Percentiles rank a stretch among this genome's conserved stretches.
Evolutionary conservation across 2,329 filamentous ascomycete species (phyloP).

Genomic region (Fusarium ambrosium): DNA sequence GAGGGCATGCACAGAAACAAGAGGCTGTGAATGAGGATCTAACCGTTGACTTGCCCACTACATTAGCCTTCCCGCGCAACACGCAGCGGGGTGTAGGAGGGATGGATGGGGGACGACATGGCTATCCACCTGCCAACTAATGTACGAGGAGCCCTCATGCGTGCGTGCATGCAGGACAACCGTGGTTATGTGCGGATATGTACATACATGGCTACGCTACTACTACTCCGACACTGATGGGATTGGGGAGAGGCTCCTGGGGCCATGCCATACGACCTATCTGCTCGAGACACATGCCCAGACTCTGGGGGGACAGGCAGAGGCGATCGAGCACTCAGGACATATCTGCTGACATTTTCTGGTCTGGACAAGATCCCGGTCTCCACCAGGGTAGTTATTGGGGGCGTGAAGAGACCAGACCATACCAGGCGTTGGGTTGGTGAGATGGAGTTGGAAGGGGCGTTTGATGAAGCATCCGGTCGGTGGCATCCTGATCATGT

Average conservation of each 20-base stretch:
- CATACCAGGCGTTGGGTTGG: neutral
- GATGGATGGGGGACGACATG: slow-evolving; percentile 35
- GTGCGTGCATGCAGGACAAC: slow-evolving; percentile 42
- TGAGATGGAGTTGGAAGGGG: slow-evolving; percentile 11
- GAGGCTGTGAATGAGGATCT: slow-evolving; percentile 40
- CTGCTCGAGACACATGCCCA: slow-evolving; percentile 26
- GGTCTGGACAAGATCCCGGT: slow-evolving; percentile 4
- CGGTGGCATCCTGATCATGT: slow-evolving; percentile 28
- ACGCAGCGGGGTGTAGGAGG: slow-evolving; percentile 44
- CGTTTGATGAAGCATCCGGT: slow-evolving; percentile 32
- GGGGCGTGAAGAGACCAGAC: neutral
- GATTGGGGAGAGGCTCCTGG: slow-evolving; percentile 26
- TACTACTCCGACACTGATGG: slow-evolving; percentile 26
- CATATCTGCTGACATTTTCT: slow-evolving; percentile 30
- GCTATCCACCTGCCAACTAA: slow-evolving; percentile 47
- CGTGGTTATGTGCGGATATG: slow-evolving; percentile 44
- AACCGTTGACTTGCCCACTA: slow-evolving; percentile 42
- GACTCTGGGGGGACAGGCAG: slow-evolving; percentile 9
- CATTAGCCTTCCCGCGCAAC: slow-evolving; percentile 52
- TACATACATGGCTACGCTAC: slow-evolving; percentile 3
- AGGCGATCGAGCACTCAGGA: slow-evolving; percentile 10
- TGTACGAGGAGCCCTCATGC: slow-evolving; percentile 43
- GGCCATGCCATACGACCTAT: slow-evolving; percentile 21
- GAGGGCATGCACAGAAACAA: slow-evolving; percentile 6
- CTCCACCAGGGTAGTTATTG: neutral